Percentiles rank a stretch among this genome's conserved stretches.
Evolutionary conservation across 495 filamentous ascomycete species (phyloP).

Genomic region (Podospora pseudopauciseta): DNA sequence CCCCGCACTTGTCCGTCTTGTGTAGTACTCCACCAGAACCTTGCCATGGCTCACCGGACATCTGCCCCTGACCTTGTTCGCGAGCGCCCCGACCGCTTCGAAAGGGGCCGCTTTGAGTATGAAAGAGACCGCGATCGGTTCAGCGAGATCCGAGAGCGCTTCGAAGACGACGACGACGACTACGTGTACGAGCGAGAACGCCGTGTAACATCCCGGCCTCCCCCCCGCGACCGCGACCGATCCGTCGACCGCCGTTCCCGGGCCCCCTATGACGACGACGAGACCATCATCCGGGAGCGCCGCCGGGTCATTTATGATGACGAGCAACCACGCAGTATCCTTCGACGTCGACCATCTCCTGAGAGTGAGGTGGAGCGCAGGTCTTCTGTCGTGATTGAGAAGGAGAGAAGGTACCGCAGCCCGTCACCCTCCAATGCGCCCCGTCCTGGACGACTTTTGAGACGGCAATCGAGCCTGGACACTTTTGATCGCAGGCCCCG

Average conservation of each 20-base stretch:
- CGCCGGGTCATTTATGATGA: slow-evolving; percentile 40
- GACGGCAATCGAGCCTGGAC: slow-evolving; percentile 47
- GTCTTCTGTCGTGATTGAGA: slow-evolving; percentile 26
- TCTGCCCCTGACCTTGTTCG: slow-evolving; percentile 38
- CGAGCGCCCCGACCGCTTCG: slow-evolving; percentile 40
- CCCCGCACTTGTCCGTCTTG: neutral
- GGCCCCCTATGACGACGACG: slow-evolving; percentile 37
- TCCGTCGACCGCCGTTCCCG: slow-evolving; percentile 30
- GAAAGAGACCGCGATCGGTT: slow-evolving; percentile 32
- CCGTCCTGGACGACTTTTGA: slow-evolving; percentile 29
- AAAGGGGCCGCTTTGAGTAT: slow-evolving; percentile 38
- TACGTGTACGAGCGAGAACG: slow-evolving; percentile 23
- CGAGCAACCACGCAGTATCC: slow-evolving; percentile 19
- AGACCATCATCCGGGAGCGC: slow-evolving; percentile 33
- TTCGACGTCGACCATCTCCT: slow-evolving; percentile 19
- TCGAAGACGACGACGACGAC: slow-evolving; percentile 31
- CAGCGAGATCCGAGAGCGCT: slow-evolving; percentile 36
- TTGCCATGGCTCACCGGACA: slow-evolving; percentile 30
- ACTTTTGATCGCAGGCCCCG: slow-evolving; percentile 50
- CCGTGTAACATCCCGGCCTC: slow-evolving; percentile 17
- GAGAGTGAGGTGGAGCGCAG: slow-evolving; percentile 33
- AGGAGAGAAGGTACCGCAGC: slow-evolving; percentile 36
- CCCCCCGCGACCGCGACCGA: slow-evolving; percentile 31
- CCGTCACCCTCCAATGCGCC: slow-evolving; percentile 32
- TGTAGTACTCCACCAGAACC: neutral